Base-by-base conservation (phyloP, 1,284 basidiomycete species). In the Trichosporon inkin region DNA sequence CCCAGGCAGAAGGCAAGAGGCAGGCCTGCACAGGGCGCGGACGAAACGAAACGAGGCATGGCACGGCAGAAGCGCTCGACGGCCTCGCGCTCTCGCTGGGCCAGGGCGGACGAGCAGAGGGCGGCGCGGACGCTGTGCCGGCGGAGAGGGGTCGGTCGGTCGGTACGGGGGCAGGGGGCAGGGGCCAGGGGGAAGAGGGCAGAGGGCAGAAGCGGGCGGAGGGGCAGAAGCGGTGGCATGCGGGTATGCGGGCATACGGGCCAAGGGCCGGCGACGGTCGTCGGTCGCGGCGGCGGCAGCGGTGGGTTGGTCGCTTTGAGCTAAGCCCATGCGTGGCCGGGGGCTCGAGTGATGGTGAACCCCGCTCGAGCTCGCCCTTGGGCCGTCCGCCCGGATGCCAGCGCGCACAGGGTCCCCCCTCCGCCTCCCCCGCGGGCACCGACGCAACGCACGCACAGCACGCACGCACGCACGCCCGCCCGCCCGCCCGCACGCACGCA, bases 231-330 rank as follows among this genome's bases (percentile, higher is more conserved):
- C 28, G 28, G 8, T 32, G 28, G 28, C 28, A 32, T 32, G 28
- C 28, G 28, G 28, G 28, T 8, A 32, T 32, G 28, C 28, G 28
- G 28, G 28, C 28, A 32, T 8, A 32, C 28, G 28, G 8, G 28
- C 28, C 28, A 32, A 32, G 28, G 28, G 28, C 7, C 24, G 44
- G 44, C n/a, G 24, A 17, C 6, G n/a, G n/a, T n/a, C n/a, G n/a
- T n/a, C 17, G 38, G 22, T 28, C 22, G 44, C 14, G 22, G 44
- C 44, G n/a, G 44, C 44, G 44, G 44, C 13, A 5, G 36, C 36
- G 36, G 36, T n/a, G 14, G 41, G 44, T 32, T 22, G 22, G 44
- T 49, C 44, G 44, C 44, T 49, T 49, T 49, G 44, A 49, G 44
- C 44, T 49, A n/a, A 13, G 44, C 14, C 24, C 28, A 49, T 49